A percentile compares a stretch with the other conserved stretches of the same genome.
Evolutionary conservation across 176 grass and related monocot species (phyloP).

Genomic region (Triticum monococcum): DNA sequence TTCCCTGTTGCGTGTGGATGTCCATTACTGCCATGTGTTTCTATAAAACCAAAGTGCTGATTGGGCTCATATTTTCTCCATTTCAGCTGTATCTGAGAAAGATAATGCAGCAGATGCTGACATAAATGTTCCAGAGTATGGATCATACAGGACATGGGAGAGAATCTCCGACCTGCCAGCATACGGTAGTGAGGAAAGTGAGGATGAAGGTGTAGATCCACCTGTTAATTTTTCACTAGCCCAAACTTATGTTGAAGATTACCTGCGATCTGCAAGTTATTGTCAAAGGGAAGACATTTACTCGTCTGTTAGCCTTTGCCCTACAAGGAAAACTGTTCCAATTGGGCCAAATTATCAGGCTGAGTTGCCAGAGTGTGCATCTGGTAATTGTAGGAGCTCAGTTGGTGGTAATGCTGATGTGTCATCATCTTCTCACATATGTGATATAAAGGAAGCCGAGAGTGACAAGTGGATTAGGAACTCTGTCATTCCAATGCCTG

Average conservation of each 20-base stretch:
- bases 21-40: neutral
- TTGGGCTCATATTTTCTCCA: neutral
- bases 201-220: conserved; percentile 55
- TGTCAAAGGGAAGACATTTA: conserved; percentile 35
- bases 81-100: conserved; percentile 30
- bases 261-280: conserved; percentile 36
- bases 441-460: conserved; percentile 34
- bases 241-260: conserved; percentile 43
- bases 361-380: conserved; percentile 62
- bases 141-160: conserved; percentile 3
- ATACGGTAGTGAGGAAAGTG: conserved; percentile 39
- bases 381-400: conserved; percentile 4
- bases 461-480: conserved; percentile 65
- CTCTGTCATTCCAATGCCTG: conserved; percentile 52
- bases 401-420: neutral
- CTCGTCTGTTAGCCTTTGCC: conserved; percentile 40
- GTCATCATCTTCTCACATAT: conserved; percentile 29
- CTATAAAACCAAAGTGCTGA: neutral
- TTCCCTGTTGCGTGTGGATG: neutral
- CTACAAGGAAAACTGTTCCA: conserved; percentile 48
- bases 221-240: conserved; percentile 22
- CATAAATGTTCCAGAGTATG: conserved; percentile 15
- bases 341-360: conserved; percentile 76
- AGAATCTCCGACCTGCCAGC: conserved; percentile 13
- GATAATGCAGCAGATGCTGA: neutral